phyloP scores from a whole-genome alignment of 2,329 filamentous ascomycete genomes.

The Alternaria atra region DNA sequence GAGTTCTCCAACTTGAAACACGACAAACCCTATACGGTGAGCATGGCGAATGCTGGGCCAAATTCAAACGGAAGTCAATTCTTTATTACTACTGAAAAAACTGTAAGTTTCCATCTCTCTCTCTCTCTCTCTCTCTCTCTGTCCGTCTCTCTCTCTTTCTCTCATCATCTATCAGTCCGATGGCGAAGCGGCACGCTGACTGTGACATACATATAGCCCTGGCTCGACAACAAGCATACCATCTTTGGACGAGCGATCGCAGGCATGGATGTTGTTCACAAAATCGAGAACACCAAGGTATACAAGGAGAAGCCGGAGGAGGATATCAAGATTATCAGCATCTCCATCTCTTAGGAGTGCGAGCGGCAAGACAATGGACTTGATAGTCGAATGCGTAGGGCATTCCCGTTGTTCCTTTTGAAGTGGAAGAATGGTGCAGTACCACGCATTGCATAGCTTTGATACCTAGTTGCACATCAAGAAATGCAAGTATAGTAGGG shows the following conservation, averaged over 20 bases:
- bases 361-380: neutral
- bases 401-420: neutral
- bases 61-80: slow-evolving; percentile 97
- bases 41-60: slow-evolving; percentile 96
- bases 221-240: slow-evolving; percentile 95
- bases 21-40: slow-evolving; percentile 94
- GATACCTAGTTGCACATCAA: neutral
- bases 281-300: slow-evolving; percentile 89
- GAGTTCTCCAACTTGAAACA: slow-evolving; percentile 92
- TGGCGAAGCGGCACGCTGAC: slow-evolving; percentile 32
- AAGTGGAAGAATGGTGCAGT: neutral
- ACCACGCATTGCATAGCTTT: neutral
- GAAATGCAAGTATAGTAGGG: neutral
- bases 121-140: neutral
- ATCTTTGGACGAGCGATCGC: slow-evolving; percentile 92
- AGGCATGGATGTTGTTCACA: slow-evolving; percentile 92
- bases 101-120: slow-evolving; percentile 63
- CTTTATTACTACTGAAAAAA: slow-evolving; percentile 97
- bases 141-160: too few species aligned
- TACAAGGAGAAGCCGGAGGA: slow-evolving; percentile 94
- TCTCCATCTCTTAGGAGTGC: slow-evolving; percentile 56
- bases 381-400: neutral
- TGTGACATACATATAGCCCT: slow-evolving; percentile 65
- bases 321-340: slow-evolving; percentile 96
- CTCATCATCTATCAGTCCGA: neutral